These are phyloP conservation scores for barrel medic (Medicago truncatula) DNA, from an alignment of 306 rosid species.

Conservation along the genomic window DNA sequence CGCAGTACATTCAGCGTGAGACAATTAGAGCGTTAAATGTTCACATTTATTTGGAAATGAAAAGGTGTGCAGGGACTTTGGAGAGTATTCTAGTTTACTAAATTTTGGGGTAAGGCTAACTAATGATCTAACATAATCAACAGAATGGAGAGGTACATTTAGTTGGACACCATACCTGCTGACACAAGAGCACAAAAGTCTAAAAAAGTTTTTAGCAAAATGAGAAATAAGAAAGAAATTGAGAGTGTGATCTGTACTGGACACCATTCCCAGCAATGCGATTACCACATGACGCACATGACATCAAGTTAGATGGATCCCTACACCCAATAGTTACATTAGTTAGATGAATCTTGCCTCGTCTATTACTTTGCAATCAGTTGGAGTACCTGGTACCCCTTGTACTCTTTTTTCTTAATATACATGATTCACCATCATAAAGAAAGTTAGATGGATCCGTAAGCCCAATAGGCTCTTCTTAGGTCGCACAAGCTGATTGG, in stretches of 20 bases:
- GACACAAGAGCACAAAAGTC: background rate
- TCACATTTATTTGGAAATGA: too few species aligned
- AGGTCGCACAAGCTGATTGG: background rate
- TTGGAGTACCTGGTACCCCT: too few species aligned
- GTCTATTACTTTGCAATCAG: too few species aligned
- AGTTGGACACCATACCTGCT: background rate
- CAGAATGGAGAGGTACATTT: background rate
- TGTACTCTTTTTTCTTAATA: too few species aligned
- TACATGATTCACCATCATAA: too few species aligned
- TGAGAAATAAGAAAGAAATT: background rate
- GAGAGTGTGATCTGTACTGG: background rate
- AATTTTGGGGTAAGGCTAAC: too few species aligned
- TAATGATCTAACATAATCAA: too few species aligned
- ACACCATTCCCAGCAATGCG: background rate
- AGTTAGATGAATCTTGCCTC: too few species aligned
- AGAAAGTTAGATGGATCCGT: background rate
- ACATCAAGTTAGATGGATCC: background rate
- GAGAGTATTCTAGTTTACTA: too few species aligned
- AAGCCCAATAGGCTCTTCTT: background rate
- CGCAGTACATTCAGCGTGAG: background rate
- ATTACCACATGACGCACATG: background rate
- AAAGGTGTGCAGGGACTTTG: too few species aligned
- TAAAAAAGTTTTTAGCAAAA: background rate
- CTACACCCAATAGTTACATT: background rate
- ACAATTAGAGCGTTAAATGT: too few species aligned